Evolutionary conservation across 176 grass and related monocot genomes (phyloP).

Genomic region (Aechmea fasciata): DNA sequence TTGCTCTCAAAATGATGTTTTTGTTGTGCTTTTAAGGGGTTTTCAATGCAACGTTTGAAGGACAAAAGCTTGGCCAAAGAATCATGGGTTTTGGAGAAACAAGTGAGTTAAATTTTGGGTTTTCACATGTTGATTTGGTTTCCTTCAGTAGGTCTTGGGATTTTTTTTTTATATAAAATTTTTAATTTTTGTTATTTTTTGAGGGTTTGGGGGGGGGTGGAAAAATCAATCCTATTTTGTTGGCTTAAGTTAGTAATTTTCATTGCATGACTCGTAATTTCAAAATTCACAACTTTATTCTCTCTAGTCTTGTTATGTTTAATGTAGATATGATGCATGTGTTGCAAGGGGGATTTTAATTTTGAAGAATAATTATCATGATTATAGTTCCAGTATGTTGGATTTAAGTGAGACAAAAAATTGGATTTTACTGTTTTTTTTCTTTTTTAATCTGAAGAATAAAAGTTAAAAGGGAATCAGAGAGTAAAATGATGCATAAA

Average conservation of each 20-base stretch:
- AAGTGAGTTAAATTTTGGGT: not conserved
- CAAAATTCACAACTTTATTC: not conserved
- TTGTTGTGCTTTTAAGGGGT: not conserved
- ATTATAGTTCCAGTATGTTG: not conserved
- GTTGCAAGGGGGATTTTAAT: not conserved
- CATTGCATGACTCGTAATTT: not conserved
- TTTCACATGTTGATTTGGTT: not conserved
- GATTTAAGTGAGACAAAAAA: not conserved
- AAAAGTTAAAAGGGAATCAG: too few relatives aligned
- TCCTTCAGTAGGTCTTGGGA: not conserved
- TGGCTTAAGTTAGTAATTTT: not conserved
- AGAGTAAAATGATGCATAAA: too few relatives aligned
- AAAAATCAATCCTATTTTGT: not conserved
- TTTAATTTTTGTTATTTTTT: too few relatives aligned
- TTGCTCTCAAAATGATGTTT: not conserved
- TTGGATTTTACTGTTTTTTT: not conserved
- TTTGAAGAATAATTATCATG: not conserved
- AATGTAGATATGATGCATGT: not conserved
- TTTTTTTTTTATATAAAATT: too few relatives aligned
- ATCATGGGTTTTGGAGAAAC: not conserved
- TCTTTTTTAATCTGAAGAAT: too few relatives aligned
- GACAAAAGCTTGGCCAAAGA: not conserved
- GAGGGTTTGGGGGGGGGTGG: not conserved
- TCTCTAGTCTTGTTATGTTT: not conserved
- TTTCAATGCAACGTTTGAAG: not conserved